Conservation (phyloP, 1,284 basidiomycete genomes). For the Microbotryum saponariae region DNA sequence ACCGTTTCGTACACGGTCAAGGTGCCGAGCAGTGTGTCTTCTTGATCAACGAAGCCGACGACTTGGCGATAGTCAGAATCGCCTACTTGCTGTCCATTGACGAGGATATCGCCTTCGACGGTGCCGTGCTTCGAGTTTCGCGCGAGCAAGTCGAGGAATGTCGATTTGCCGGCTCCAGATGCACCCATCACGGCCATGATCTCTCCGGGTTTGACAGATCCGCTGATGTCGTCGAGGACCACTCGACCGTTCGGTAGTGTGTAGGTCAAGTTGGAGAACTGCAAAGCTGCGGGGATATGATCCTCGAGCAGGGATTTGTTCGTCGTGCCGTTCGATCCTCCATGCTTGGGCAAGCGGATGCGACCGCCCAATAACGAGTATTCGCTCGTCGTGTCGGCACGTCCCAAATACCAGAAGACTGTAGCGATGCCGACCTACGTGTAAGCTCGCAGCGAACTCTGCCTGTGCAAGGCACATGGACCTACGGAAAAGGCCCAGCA, state of each 20-base stretch:
- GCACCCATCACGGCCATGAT: slow-evolving; percentile 93
- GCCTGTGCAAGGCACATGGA: background rate
- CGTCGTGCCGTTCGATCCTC: slow-evolving; percentile 74
- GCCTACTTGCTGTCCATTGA: slow-evolving; percentile 75
- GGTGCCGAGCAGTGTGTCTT: slow-evolving; percentile 92
- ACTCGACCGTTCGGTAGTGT: slow-evolving; percentile 51
- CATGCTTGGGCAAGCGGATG: slow-evolving; percentile 70
- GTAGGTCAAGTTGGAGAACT: slow-evolving; percentile 81
- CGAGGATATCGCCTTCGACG: slow-evolving; percentile 65
- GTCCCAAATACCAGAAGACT: slow-evolving; percentile 85
- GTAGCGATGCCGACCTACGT: background rate
- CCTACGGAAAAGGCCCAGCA: slow-evolving; percentile 44
- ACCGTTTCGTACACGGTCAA: slow-evolving; percentile 97
- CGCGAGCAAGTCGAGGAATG: slow-evolving; percentile 90
- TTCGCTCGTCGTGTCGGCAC: slow-evolving; percentile 52
- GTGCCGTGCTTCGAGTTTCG: slow-evolving; percentile 74
- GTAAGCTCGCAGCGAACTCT: background rate
- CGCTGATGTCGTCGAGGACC: slow-evolving; percentile 72
- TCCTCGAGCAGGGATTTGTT: slow-evolving; percentile 74
- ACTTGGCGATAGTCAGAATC: slow-evolving; percentile 73
- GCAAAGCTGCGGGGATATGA: slow-evolving; percentile 83
- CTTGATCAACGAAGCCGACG: slow-evolving; percentile 93
- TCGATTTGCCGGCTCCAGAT: slow-evolving; percentile 93
- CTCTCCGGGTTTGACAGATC: slow-evolving; percentile 75
- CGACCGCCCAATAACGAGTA: slow-evolving; percentile 50